phyloP scores from a whole-genome alignment of 1,284 basidiomycete species.

The Pseudozyma tsukubaensis region DNA sequence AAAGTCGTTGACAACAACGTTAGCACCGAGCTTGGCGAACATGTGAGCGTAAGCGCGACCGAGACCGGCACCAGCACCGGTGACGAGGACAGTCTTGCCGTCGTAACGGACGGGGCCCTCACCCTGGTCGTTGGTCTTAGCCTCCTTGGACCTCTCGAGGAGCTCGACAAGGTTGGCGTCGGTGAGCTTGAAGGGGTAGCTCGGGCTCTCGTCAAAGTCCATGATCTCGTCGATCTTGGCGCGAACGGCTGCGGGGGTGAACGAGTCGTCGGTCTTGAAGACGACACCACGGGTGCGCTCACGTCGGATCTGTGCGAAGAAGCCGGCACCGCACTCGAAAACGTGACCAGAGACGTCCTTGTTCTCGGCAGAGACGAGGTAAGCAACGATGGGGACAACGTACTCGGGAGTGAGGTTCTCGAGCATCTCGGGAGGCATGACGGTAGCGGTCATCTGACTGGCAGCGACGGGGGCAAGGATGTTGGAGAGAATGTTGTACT shows the following conservation, averaged over 20 bases:
- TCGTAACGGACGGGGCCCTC: constrained; percentile 80
- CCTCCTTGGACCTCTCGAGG: constrained; percentile 77
- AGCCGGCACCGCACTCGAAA: constrained; percentile 95
- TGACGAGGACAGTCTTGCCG: constrained; percentile 91
- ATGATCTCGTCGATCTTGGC: constrained; percentile 74
- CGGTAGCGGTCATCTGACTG: constrained; percentile 90
- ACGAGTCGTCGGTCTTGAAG: constrained; percentile 89
- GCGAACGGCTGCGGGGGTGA: constrained; percentile 87
- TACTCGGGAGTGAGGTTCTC: constrained; percentile 91
- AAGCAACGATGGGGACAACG: constrained; percentile 81
- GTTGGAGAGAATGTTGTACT: constrained; percentile 90
- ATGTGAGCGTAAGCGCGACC: constrained; percentile 91
- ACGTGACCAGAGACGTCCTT: constrained; percentile 82
- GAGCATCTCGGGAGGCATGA: constrained; percentile 98
- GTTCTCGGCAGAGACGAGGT: constrained; percentile 65
- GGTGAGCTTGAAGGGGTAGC: constrained; percentile 78
- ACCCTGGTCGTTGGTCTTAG: constrained; percentile 80
- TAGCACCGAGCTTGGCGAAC: constrained; percentile 90
- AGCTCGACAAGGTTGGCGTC: constrained; percentile 75
- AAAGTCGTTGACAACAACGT: constrained; percentile 97
- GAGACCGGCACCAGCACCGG: constrained; percentile 76
- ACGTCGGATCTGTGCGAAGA: constrained; percentile 90
- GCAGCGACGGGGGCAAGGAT: constrained; percentile 93
- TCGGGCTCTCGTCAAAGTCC: constrained; percentile 79
- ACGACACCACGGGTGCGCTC: constrained; percentile 85